Base-by-base conservation (phyloP, 306 rosid species). In the Sicyos baderoa region DNA sequence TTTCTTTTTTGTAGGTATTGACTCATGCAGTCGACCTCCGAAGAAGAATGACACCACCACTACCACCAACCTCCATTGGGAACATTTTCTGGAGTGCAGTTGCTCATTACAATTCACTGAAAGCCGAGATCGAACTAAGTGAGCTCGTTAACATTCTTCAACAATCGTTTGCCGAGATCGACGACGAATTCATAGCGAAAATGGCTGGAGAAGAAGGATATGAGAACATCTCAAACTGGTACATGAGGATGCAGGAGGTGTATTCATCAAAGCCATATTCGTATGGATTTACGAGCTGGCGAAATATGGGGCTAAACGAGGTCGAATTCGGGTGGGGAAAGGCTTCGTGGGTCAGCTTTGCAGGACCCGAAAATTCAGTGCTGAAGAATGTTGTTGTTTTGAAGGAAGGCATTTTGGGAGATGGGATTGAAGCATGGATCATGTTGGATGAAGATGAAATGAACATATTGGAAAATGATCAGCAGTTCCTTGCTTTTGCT, bases 281-380 rank as follows among this genome's bases (percentile, higher is more conserved):
- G 3, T 75, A 23, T 32, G 19, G 35, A 14, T 75, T 27, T 8
- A 68, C 67, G 19, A 71, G 76, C 45, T 71, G 69, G 71, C 13
- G 67, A 44, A 61, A 50, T 7, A 37, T 71, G 68, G 76, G 72
- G 1, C 37, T 70, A 4, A 70, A 76, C 17, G 76, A 76, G 0
- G 61, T 59, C 9, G 72, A 76, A 23, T 71, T 76, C 16, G 79
- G 79, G 35, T 76, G 72, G 76, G 79, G 76, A 4, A 71, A 60
- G 47, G 72, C 79, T 6, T 25, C 44, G 0, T 76, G 76, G 79
- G 66, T 63, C 9, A 71, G 75, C 51, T 1, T 40, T 18, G 75
- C 54, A 21, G 75, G 75, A 16, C 52, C 61, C 15, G 67, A 23
- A 22, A 22, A 42, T 37, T 55, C 63, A 40, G 22, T 54, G 17